Evolutionary conservation across 768 basidiomycete species (phyloP).

Genomic region (Panaeolus cyanescens): DNA sequence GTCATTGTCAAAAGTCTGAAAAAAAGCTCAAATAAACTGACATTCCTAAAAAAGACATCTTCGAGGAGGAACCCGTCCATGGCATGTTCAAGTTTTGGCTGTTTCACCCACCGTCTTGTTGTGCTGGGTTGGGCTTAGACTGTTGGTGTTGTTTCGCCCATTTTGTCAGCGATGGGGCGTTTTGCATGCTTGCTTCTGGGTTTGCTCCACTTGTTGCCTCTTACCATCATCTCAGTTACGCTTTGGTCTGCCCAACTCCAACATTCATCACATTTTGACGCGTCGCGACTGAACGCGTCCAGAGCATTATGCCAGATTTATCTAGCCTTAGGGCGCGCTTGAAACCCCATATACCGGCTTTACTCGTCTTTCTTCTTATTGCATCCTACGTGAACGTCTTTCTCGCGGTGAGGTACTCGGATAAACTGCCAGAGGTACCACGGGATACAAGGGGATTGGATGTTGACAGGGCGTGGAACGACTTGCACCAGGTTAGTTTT

Average conservation of each 20-base stretch:
- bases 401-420: constrained; percentile 5
- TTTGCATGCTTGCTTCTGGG: background rate
- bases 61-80: too few species aligned
- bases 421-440: constrained; percentile 11
- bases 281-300: too few species aligned
- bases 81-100: too few species aligned
- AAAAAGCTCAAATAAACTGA: too few species aligned
- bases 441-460: constrained; percentile 7
- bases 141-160: too few species aligned
- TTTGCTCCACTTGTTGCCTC: background rate
- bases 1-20: too few species aligned
- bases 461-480: constrained; percentile 13
- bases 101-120: too few species aligned
- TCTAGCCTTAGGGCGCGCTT: background rate
- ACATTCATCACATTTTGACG: background rate
- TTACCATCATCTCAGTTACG: background rate
- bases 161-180: too few species aligned
- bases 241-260: too few species aligned
- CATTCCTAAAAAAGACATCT: too few species aligned
- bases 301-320: background rate
- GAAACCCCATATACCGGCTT: background rate
- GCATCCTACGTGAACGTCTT: background rate
- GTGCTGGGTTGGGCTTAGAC: too few species aligned
- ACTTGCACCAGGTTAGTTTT: constrained; percentile 14
- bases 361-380: background rate